Evolutionary conservation across 164 flowering plant genomes (phyloP), one percentile per base, ranked within the genome.

Genomic region (Annona cherimola): DNA sequence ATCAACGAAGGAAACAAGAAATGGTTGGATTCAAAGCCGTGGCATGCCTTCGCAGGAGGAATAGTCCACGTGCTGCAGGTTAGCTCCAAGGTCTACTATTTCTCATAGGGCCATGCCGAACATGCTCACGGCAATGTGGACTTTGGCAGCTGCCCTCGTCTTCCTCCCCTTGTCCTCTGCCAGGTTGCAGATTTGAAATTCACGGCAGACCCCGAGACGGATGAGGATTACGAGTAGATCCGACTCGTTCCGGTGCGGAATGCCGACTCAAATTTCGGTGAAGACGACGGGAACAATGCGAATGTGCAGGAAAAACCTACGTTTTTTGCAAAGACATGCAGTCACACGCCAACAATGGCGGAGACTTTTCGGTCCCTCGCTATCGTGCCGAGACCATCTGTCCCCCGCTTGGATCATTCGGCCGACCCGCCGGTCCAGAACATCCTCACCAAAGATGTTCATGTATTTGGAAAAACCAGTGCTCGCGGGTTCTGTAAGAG

Each of bases 11-110:
- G 89, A 87, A 71, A 45, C 46, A 5, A 88, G 83, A 90, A 83
- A 76, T 76, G 87, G 74, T 79, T 94, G 81, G 98, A 94, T 82
- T 85, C 97, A 61, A 92, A 91, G 72, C 84, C 93, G 57, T 95
- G 99, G 99, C 98, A 95, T 60, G 98, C 96, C 59, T 95, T 98
- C 67, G 98, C 97, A 0, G 99, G 99, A 11, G 90, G 91, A 20
- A 93, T 91, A 97, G 94, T 91, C 8, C 93, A 91, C 71, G 89
- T 93, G 86, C 98, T 98, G 3, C 70, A 75, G 14, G 76, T 88
- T 16, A 84, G 86, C 79, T 85, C 97, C 16, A 85, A 73, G 68
- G 94, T 95, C 35, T 84, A 82, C 78, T 93, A 95, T 82, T 95
- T 93, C 69, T 93, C 99, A 1, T 98, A 95, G 69, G 99, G 99